Evolutionary conservation across 2,329 filamentous ascomycete genomes (phyloP), one percentile per base, ranked within the genome.

Genomic region (Alternaria rosae): DNA sequence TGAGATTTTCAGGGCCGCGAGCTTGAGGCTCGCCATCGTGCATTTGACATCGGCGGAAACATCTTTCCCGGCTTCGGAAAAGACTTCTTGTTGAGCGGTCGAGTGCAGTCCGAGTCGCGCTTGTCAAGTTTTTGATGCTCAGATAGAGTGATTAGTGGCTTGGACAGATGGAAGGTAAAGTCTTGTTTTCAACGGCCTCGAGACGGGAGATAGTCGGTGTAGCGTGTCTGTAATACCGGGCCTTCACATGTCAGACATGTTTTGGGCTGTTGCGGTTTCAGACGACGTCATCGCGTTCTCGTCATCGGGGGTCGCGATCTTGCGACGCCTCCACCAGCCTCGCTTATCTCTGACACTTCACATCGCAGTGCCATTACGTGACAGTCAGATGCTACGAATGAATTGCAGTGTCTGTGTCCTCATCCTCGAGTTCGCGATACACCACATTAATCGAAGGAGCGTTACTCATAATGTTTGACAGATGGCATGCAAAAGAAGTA

Each of bases 1-100:
- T 53, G 66, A 66, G 70, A 70, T 71, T 71, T 71, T 64, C 68
- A 70, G 69, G 66, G 57, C 69, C 60, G 60, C 59, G 26, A 44
- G 45, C 28, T 54, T 54, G 41, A 57, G 45, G 41, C 59, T 52
- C 59, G 51, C 55, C 54, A 54, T 55, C 15, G n/a, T 38, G 23
- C 47, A 26, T 51, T 23, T 41, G 17, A 28, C 15, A 38, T 35
- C 32, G 45, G 23, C 50, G 45, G 44, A 28, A 21, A 38, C 20
- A 17, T 35, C 21, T 45, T 30, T 44, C 42, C 51, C 25, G 26
- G 20, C 44, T 23, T 28, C 25, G 30, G 25, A 23, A 38, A 13
- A 50, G n/a, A 23, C n/a, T 38, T 12, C 10, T 5, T 48, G 25
- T 25, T 59, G 57, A 35, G 32, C 43, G 43, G 43, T 25, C 1